Evolutionary conservation across 495 filamentous ascomycete genomes (phyloP).

Genomic region (Daldinia decipiens): DNA sequence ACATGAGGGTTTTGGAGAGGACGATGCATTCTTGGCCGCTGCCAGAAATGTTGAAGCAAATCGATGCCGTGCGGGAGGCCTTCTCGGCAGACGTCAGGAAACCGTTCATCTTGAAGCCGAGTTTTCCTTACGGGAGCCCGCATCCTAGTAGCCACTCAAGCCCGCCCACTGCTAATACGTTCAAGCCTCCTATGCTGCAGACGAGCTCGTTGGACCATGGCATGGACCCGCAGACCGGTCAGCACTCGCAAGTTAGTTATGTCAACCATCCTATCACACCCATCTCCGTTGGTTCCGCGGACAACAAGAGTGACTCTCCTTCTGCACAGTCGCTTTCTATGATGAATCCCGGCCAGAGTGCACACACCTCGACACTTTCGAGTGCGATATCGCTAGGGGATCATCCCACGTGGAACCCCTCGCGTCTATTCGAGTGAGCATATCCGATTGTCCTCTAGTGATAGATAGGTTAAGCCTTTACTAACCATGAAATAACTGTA

Average conservation of each 20-base stretch:
- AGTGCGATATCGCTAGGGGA: conserved; percentile 71
- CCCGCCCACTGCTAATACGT: conserved; percentile 64
- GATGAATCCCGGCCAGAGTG: conserved; percentile 69
- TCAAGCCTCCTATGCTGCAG: conserved; percentile 54
- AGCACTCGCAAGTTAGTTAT: conserved; percentile 78
- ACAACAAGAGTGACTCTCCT: conserved; percentile 83
- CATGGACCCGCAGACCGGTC: conserved; percentile 56
- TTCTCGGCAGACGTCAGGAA: conserved; percentile 89
- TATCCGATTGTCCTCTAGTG: neutral
- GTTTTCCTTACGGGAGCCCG: conserved; percentile 89
- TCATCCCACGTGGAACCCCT: conserved; percentile 85
- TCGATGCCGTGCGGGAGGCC: conserved; percentile 88
- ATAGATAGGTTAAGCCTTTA: neutral
- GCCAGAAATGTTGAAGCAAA: conserved; percentile 90
- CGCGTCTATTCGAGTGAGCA: conserved; percentile 91
- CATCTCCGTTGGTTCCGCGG: conserved; percentile 77
- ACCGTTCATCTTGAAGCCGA: conserved; percentile 88
- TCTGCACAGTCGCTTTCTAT: conserved; percentile 80
- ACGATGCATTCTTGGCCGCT: conserved; percentile 88
- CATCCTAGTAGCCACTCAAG: conserved; percentile 67
- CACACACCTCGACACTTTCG: conserved; percentile 55
- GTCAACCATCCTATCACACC: conserved; percentile 81
- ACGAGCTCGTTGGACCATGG: conserved; percentile 56
- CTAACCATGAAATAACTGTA: conserved; percentile 54
- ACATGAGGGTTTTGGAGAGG: conserved; percentile 94